phyloP scores from a whole-genome alignment of 164 flowering plant species.

The Nelumbo lutea region DNA sequence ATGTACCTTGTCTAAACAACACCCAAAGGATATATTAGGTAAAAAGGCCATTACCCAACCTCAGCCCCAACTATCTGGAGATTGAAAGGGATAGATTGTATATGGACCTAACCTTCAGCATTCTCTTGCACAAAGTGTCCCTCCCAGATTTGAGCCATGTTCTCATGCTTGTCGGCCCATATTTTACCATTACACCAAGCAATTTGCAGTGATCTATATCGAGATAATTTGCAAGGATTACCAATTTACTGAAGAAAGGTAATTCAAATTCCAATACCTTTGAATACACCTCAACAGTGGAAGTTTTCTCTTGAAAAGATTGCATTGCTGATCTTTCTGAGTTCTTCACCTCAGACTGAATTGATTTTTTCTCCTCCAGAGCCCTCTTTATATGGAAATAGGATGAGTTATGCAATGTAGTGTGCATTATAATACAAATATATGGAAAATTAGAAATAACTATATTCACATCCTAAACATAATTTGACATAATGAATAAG shows the following conservation, averaged over 20 bases:
- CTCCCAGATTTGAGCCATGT: no score
- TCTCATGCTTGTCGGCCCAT: no score
- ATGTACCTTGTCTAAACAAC: no score
- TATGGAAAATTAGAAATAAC: neutral
- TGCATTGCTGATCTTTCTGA: constrained; percentile 67
- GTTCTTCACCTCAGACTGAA: constrained; percentile 44
- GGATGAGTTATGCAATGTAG: neutral
- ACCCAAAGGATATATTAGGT: no score
- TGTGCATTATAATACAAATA: neutral
- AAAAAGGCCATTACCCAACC: no score
- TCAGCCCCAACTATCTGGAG: no score
- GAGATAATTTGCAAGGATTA: neutral
- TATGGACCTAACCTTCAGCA: no score
- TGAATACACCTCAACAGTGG: constrained; percentile 52
- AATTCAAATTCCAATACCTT: constrained; percentile 41
- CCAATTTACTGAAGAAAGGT: neutral
- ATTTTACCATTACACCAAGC: no score
- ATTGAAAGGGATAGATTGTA: no score
- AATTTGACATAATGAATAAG: neutral
- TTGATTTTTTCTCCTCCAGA: constrained; percentile 66
- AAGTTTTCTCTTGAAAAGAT: constrained; percentile 56
- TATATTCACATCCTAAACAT: neutral
- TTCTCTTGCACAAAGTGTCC: no score
- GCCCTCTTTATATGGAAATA: constrained; percentile 42
- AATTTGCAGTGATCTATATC: no score